Evolutionary conservation across 257 asterid species (phyloP), one percentile per base, ranked within the genome.

Genomic region (Dorcoceras hygrometricum): DNA sequence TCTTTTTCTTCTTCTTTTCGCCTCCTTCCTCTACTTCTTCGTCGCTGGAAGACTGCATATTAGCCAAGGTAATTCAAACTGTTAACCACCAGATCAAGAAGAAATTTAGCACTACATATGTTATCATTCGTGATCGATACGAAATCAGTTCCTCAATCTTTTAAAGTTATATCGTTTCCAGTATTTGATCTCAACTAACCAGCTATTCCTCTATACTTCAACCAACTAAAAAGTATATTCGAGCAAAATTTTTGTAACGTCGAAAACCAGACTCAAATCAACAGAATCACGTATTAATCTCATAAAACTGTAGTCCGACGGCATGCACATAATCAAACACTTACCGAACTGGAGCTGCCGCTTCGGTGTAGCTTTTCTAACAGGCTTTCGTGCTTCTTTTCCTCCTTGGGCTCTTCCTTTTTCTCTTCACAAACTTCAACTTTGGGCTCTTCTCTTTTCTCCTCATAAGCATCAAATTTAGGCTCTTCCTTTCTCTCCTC

Each of bases 1-100:
- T 89, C 91, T 85, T 88, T 31, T 91, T 92, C 86, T 87, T 91
- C 82, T 73, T 91, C 84, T 79, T 88, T 54, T 70, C 80, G 0
- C 84, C 96, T 55, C 60, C 27, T 24, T 55, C 60, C 8, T 81
- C 96, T 3, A 75, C 85, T 7, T 76, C 87, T 77, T 92, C 96
- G 3, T 87, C 95, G 19, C 95, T 84, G n/a, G n/a, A n/a, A 8
- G 93, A 90, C 98, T 93, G 89, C 71, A 69, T 23, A 14, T 57
- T 26, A 34, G 67, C 23, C 70, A 67, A 51, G 2, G 6, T 16
- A 1, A 23, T 1, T 4, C 14, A 3, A 24, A 56, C 23, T n/a
- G 56, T 23, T 23, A 20, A 20, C 20, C 0, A 9, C 26, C 6
- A 43, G 50, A 5, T 43, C 6, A 10, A 48, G 46, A 10, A 29